phyloP scores from a whole-genome alignment of 441 rosid genomes.

The Breynia disticha region DNA sequence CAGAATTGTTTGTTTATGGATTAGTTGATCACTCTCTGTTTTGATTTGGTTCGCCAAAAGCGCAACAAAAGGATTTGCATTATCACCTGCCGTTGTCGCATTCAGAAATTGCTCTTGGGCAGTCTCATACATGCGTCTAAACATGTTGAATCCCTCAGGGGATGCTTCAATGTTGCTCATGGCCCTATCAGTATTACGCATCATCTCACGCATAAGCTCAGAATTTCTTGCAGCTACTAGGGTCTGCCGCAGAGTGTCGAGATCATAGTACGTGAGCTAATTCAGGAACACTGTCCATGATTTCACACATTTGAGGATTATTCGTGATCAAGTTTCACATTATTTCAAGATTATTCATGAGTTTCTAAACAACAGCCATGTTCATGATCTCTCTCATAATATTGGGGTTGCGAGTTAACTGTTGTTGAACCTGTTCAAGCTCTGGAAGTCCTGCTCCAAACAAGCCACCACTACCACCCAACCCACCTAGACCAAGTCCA shows the following conservation, averaged over 20 bases:
- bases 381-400: constrained; percentile 78
- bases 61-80: constrained; percentile 61
- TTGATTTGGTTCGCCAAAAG: constrained; percentile 48
- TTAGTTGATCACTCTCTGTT: no score
- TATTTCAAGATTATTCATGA: constrained; percentile 53
- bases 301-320: constrained; percentile 62
- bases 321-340: constrained; percentile 50
- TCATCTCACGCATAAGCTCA: constrained; percentile 70
- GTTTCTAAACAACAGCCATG: constrained; percentile 56
- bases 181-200: constrained; percentile 60
- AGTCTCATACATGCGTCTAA: constrained; percentile 62
- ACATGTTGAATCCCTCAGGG: constrained; percentile 70
- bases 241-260: constrained; percentile 43
- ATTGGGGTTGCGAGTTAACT: constrained; percentile 60
- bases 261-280: constrained; percentile 60
- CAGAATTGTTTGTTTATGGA: no score
- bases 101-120: constrained; percentile 60
- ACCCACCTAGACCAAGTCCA: constrained; percentile 44
- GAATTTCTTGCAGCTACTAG: constrained; percentile 60
- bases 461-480: constrained; percentile 42
- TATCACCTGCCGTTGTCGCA: constrained; percentile 45
- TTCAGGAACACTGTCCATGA: constrained; percentile 60
- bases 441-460: constrained; percentile 70
- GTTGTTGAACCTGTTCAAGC: constrained; percentile 75
- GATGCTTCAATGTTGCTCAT: constrained; percentile 71